Evolutionary conservation across 305 asterid genomes (phyloP).

Genomic region (Stenogyne calaminthoides): DNA sequence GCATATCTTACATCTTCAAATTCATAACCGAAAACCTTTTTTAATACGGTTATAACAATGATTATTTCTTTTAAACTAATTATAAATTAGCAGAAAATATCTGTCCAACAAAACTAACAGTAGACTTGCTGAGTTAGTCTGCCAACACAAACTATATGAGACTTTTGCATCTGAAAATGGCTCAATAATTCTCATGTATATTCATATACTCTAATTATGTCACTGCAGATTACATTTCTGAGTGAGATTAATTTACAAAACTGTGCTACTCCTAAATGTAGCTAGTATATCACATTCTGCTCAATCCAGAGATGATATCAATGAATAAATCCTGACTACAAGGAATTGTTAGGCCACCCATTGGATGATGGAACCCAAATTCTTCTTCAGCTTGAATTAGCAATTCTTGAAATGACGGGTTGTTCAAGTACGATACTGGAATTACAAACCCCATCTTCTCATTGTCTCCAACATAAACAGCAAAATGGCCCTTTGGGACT

Average conservation of each 20-base stretch:
- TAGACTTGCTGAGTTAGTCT: background rate
- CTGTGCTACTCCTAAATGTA: background rate
- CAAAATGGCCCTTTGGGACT: conserved; percentile 43
- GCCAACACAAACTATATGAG: background rate
- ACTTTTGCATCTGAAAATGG: background rate
- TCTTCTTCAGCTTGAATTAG: conserved; percentile 41
- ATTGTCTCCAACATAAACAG: conserved; percentile 52
- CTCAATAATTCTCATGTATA: background rate
- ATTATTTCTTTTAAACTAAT: too few species aligned
- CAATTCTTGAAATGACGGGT: conserved; percentile 29
- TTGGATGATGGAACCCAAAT: conserved; percentile 42
- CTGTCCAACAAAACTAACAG: background rate
- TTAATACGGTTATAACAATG: too few species aligned
- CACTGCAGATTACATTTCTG: background rate
- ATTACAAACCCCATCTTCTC: conserved; percentile 37
- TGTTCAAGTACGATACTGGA: conserved; percentile 39
- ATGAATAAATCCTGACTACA: conserved; percentile 38
- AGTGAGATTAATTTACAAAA: conserved; percentile 5
- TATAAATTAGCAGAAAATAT: background rate
- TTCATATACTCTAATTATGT: background rate
- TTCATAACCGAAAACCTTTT: too few species aligned
- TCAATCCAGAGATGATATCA: conserved; percentile 17
- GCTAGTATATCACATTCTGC: conserved; percentile 3
- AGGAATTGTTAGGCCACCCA: conserved; percentile 54
- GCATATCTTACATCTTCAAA: too few species aligned